phyloP scores from a whole-genome alignment of 1,139 yeast species.

The Debaryomyces nepalensis region DNA sequence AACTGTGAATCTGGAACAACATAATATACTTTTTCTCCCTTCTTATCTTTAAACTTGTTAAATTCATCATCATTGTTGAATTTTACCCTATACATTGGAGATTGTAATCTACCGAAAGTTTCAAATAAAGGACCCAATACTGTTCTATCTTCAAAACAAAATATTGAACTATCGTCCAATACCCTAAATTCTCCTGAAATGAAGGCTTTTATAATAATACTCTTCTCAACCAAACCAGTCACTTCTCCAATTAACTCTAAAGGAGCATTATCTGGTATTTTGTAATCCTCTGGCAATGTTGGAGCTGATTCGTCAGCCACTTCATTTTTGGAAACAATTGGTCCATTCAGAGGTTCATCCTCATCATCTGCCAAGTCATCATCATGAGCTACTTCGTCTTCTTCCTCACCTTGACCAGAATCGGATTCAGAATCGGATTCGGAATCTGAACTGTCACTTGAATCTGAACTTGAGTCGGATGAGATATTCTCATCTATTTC shows the following conservation, averaged over 20 bases:
- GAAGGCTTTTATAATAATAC: conserved; percentile 73
- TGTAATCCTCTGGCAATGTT: conserved; percentile 67
- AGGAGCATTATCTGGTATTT: conserved; percentile 60
- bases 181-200: conserved; percentile 86
- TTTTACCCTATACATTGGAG: conserved; percentile 82
- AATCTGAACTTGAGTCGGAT: conserved; percentile 19
- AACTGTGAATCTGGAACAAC: conserved; percentile 84
- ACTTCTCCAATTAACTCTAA: conserved; percentile 78
- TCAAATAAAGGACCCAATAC: conserved; percentile 86
- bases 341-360: conserved; percentile 51
- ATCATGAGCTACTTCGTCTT: conserved; percentile 21
- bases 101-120: conserved; percentile 85
- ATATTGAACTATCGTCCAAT: conserved; percentile 77
- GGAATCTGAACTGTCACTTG: conserved; percentile 19
- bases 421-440: conserved; percentile 23
- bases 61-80: conserved; percentile 61
- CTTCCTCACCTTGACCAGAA: conserved; percentile 26
- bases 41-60: conserved; percentile 44
- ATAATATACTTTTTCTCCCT: conserved; percentile 68
- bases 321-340: conserved; percentile 82
- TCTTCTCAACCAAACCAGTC: conserved; percentile 69
- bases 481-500: conserved; percentile 21
- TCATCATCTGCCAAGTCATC: conserved; percentile 37
- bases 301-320: conserved; percentile 70
- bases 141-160: conserved; percentile 75